Base-by-base conservation (phyloP, 805 yeast genomes). In the Candida caryicola region DNA sequence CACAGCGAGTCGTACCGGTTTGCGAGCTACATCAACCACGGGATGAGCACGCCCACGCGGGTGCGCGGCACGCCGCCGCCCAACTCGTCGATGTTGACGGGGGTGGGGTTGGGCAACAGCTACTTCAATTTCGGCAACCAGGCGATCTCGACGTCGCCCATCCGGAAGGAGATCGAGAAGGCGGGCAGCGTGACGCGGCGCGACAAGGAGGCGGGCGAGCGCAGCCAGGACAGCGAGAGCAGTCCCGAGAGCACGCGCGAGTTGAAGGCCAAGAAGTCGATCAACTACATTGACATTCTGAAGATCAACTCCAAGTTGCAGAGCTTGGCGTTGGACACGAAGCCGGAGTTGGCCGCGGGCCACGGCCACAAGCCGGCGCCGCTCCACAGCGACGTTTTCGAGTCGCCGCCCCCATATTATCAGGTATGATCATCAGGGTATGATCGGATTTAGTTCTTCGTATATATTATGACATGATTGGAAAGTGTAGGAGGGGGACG, bases 81-180 rank as follows among this genome's bases (percentile, higher is more conserved):
- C 16, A 37, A 33, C 14, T 23, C 41, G 13, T 41, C 45, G 19
- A 23, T 41, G 16, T 34, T 41, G 23, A 29, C 45, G 51, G 29
- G 53, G 51, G 64, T 68, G 10, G 74, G 74, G 2, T 54, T 69
- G 34, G 71, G 74, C 5, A 66, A 60, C 44, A 57, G 60, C 31
- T 62, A 58, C 42, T 59, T 66, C 34, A 47, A 59, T 34, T 44
- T 51, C 14, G 44, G 54, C 13, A 26, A 17, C 21, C 50, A 37
- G 23, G 55, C 51, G 16, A 45, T 49, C 23, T 48, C 57, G 9
- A 55, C 59, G 3, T 57, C 66, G 29, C 71, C 64, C 13, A 59
- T 59, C 23, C 32, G 47, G 7, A 44, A 35, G 26, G 57, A 54
- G 5, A 13, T 36, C 38, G 18, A 34, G 40, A 21, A 21, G 25